A percentile compares a stretch with the other conserved stretches of the same genome.
Evolutionary conservation across 2,329 filamentous ascomycete species (phyloP).

Genomic region (Immersiporthe knoxdaviesiana): DNA sequence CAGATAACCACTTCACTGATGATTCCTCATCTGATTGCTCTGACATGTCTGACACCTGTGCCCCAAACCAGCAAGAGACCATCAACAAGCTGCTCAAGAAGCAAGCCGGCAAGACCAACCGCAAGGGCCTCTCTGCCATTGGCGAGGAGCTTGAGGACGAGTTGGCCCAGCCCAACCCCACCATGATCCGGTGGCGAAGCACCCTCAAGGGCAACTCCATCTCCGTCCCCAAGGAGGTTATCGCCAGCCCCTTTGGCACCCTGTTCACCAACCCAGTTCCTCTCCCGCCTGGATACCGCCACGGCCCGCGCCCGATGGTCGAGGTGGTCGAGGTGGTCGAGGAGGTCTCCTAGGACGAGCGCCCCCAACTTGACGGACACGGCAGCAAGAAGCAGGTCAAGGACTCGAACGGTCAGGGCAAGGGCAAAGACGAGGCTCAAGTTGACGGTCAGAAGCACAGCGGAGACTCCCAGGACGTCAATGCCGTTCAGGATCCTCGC

Average conservation of each 20-base stretch:
- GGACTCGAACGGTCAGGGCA: neutral
- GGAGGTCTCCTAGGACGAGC: conserved; percentile 50
- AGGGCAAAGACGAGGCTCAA: neutral
- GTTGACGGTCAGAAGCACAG: neutral
- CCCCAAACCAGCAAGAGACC: conserved; percentile 58
- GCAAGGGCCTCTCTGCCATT: conserved; percentile 50
- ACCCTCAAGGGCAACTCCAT: conserved; percentile 65
- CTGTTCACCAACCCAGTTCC: conserved; percentile 51
- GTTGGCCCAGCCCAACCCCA: conserved; percentile 52
- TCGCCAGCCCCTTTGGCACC: conserved; percentile 63
- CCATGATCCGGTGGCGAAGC: conserved; percentile 73
- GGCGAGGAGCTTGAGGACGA: conserved; percentile 46
- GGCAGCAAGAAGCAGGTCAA: neutral
- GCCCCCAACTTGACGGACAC: neutral
- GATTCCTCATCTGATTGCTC: conserved; percentile 9
- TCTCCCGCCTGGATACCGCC: conserved; percentile 30
- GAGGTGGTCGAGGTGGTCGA: conserved; percentile 63
- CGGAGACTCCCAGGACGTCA: neutral
- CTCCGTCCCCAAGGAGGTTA: conserved; percentile 69
- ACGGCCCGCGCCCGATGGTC: conserved; percentile 52
- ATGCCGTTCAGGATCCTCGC: neutral
- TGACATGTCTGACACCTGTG: conserved; percentile 2
- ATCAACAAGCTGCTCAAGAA: conserved; percentile 90
- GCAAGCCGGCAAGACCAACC: conserved; percentile 75
- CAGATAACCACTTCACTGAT: neutral